Percentiles rank a stretch among this genome's conserved stretches.
Evolutionary conservation across 345 rosid species (phyloP).

Genomic region (Aethionema arabicum): DNA sequence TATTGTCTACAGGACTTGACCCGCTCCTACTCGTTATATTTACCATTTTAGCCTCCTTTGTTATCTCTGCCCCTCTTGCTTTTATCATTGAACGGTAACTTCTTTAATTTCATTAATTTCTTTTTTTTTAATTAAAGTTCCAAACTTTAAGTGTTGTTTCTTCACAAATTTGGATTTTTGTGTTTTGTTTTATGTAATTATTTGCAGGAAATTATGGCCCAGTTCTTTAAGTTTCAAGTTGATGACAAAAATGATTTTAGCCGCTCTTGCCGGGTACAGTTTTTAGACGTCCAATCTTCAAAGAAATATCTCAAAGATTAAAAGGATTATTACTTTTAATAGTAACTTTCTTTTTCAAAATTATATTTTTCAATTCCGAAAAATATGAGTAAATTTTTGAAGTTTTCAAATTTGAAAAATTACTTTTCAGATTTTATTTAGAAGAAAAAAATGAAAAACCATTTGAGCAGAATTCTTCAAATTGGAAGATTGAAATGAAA

Average conservation of each 20-base stretch:
- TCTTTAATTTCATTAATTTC: not conserved
- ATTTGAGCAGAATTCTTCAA: no score
- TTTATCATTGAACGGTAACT: slow-evolving; percentile 63
- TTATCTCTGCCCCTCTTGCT: slow-evolving; percentile 65
- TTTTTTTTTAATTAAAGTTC: not conserved
- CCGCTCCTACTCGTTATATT: slow-evolving; percentile 58
- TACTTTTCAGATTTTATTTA: no score
- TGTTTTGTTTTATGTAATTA: slow-evolving; percentile 9
- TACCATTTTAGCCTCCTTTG: slow-evolving; percentile 57
- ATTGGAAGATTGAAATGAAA: no score
- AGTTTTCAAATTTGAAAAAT: no score
- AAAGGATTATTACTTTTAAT: not conserved
- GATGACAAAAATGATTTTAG: slow-evolving; percentile 55
- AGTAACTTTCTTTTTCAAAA: no score
- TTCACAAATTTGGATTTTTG: not conserved
- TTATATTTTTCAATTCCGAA: no score
- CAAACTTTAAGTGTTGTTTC: not conserved
- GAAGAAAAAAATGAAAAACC: no score
- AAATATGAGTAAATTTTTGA: no score
- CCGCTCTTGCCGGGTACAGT: slow-evolving; percentile 70
- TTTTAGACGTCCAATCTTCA: not conserved
- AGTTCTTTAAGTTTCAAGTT: slow-evolving; percentile 50
- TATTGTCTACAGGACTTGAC: slow-evolving; percentile 71
- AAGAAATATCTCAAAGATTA: no score
- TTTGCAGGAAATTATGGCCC: slow-evolving; percentile 76